phyloP scores from a whole-genome alignment of 257 asterid genomes.

The Solanum verrucosum region DNA sequence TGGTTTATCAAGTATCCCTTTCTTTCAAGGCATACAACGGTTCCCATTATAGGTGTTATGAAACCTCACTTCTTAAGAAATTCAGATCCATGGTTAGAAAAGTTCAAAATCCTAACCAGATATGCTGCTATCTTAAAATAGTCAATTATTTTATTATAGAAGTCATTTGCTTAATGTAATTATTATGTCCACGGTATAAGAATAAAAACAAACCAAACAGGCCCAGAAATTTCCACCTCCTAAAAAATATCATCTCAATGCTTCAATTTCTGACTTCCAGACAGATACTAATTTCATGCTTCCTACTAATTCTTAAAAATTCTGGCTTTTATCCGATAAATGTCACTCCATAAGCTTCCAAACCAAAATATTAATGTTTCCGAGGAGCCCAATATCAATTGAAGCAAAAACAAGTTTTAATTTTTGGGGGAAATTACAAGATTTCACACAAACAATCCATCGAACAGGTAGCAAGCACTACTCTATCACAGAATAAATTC shows the following conservation, averaged over 20 bases:
- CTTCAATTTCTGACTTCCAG: background rate
- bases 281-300: background rate
- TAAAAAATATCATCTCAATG: background rate
- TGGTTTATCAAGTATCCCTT: background rate
- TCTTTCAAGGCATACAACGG: background rate
- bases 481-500: background rate
- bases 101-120: background rate
- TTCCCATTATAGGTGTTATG: background rate
- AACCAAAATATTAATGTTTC: background rate
- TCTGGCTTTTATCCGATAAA: background rate
- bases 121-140: background rate
- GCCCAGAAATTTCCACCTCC: background rate
- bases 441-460: background rate
- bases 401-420: background rate
- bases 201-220: background rate
- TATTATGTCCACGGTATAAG: background rate
- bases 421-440: background rate
- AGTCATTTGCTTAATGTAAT: background rate
- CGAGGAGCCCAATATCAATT: background rate
- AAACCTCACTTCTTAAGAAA: background rate
- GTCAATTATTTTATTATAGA: background rate
- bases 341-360: background rate
- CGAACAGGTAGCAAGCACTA: background rate
- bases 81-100: background rate
- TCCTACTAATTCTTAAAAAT: background rate